Evolutionary conservation across 2,329 filamentous ascomycete species (phyloP), one percentile per base, ranked within the genome.

Genomic region (Exophiala spinifera): DNA sequence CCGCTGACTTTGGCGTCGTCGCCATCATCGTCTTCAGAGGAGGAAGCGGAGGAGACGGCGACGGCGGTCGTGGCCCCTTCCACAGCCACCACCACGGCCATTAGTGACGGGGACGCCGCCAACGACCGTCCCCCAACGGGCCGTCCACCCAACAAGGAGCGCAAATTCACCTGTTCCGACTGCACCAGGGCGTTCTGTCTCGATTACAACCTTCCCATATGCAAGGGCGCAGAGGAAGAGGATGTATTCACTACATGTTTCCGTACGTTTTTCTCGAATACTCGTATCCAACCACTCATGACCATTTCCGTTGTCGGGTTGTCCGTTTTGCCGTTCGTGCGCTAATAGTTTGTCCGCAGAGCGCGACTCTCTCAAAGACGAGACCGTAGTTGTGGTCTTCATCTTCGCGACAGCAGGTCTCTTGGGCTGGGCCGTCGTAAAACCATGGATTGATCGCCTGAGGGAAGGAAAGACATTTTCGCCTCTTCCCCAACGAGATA

Each of bases 171-270:
- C 20, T 87, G 84, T 68, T 82, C 78, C 52, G 84, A 87, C 66
- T 87, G 84, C 69, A 87, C 83, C 63, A 81, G 84, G 57, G 79
- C 82, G 61, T 87, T 86, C 70, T 87, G 84, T 64, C 69, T 86
- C 37, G 76, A 78, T 51, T 85, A 86, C 61, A 77, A 82, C 49
- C 72, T 84, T 45, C 80, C 81, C 1, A 83, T 64, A 49, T 87
- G 84, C 65, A 79, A 83, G 59, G 77, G 74, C 28, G 81, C 78
- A 17, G 81, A 79, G 62, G 82, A 84, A 63, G 82, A 84, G 45
- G 82, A 86, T 63, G 78, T 87, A 3, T 77, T 82, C 55, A 83
- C 84, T 4, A 83, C 80, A 8, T 87, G 84, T 70, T 87, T 87
- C 64, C 84, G 80, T 82, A 66, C 56, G 75, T 69, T 31, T 10